Evolutionary conservation across 192 early-diverging fungal genomes (phyloP), one percentile per base, ranked within the genome.

Genomic region (Coemansia sp.): DNA sequence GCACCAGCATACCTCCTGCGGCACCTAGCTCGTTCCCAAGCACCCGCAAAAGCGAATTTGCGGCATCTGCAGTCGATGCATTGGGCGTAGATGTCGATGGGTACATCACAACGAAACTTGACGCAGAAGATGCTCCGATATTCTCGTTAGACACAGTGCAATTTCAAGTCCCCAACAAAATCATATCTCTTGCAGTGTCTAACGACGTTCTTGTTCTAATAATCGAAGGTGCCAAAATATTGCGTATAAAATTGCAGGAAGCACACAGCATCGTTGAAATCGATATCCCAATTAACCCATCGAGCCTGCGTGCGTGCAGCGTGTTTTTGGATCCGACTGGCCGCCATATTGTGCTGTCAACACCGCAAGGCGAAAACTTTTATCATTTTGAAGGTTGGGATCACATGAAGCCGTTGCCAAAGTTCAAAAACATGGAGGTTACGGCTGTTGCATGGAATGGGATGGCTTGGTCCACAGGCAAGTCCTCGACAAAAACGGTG

Each of bases 391-490:
- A 88, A 52, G 87, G 86, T 56, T 97, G 94, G 94, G 90, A 91
- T 64, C 88, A 90, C 62, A 88, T 90, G 14, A 94, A 94, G 64
- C 69, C 82, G 45, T 77, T 98, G 52, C 64, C 83, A n/a, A 89
- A 87, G 70, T 87, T 97, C 40, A 90, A 89, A 86, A 92, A 88
- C 16, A 82, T 95, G 60, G 73, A 89, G 18, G 86, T 96, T 51
- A 91, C 94, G 33, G 91, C 91, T 0, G 88, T 98, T n/a, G 95
- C 92, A 2, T 98, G 96, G 96, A 94, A 91, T 48, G 84, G 86
- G 33, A 75, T 83, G 48, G 74, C 77, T 0, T 66, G 69, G 75
- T 50, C 66, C 4, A 54, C 65, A 5, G 71, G 72, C 0, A 70
- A 63, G 40, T 71, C 71, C 4, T 90, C 92, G 0, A 96, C 96